phyloP scores from a whole-genome alignment of 2,329 filamentous ascomycete species.

The Cucurbitaria berberidis region DNA sequence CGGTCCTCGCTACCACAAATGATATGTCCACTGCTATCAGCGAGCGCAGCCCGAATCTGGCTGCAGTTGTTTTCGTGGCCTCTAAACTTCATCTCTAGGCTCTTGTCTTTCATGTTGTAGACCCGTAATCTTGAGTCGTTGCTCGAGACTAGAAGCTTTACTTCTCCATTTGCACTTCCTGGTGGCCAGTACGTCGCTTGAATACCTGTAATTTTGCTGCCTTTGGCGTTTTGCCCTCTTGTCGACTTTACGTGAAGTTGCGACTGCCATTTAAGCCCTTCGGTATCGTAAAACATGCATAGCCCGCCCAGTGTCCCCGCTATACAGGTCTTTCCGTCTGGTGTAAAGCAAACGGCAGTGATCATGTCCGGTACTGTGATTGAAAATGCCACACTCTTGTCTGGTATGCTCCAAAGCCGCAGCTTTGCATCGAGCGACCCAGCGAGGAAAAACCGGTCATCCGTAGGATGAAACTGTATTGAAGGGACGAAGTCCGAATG shows the following conservation, averaged over 20 bases:
- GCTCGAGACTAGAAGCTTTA: conserved; percentile 87
- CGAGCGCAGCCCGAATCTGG: conserved; percentile 89
- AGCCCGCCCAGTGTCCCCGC: conserved; percentile 85
- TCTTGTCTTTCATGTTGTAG: conserved; percentile 86
- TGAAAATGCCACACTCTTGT: conserved; percentile 88
- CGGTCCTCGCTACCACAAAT: conserved; percentile 93
- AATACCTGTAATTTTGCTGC: conserved; percentile 96
- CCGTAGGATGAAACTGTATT: conserved; percentile 90
- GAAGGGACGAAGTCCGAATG: conserved; percentile 95
- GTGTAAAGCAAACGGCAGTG: conserved; percentile 91
- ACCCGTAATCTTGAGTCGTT: conserved; percentile 92
- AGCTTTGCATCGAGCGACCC: conserved; percentile 89
- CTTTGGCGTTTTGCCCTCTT: conserved; percentile 90
- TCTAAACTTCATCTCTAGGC: conserved; percentile 85
- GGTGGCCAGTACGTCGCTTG: conserved; percentile 71
- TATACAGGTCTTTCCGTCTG: conserved; percentile 87
- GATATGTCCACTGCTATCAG: conserved; percentile 83
- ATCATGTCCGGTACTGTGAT: conserved; percentile 83
- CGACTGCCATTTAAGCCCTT: conserved; percentile 80
- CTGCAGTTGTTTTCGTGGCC: conserved; percentile 89
- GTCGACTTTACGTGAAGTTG: conserved; percentile 95
- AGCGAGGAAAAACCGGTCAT: conserved; percentile 95
- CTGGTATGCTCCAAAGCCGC: conserved; percentile 94
- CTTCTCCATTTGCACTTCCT: conserved; percentile 65
- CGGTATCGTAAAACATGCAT: conserved; percentile 91